phyloP scores from a whole-genome alignment of 495 filamentous ascomycete genomes.

The Antarctomyces pellizariae region DNA sequence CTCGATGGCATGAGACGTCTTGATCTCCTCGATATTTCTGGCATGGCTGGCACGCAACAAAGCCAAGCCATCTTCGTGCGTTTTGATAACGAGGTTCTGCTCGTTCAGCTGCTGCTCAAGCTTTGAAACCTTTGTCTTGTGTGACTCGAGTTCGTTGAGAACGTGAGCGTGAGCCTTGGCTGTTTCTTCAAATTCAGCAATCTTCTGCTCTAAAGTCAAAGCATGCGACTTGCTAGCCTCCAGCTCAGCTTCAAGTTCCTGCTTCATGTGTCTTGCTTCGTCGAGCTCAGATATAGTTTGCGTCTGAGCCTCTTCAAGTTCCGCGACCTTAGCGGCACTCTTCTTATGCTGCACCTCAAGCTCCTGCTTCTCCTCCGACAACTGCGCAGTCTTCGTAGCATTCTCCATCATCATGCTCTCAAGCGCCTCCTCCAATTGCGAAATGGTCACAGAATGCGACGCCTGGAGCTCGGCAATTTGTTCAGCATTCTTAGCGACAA shows the following conservation, averaged over 20 bases:
- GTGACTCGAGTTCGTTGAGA: slow-evolving; percentile 20
- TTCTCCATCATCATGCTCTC: slow-evolving; percentile 12
- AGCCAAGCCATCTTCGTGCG: slow-evolving; percentile 22
- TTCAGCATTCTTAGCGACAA: slow-evolving; percentile 34
- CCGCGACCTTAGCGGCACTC: slow-evolving; percentile 21
- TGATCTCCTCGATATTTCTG: slow-evolving; percentile 24
- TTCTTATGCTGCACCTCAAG: slow-evolving; percentile 21
- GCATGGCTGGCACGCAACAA: slow-evolving; percentile 21
- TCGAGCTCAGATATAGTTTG: not conserved
- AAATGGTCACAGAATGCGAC: slow-evolving; percentile 31
- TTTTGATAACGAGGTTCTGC: slow-evolving; percentile 25
- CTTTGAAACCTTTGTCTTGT: slow-evolving; percentile 28
- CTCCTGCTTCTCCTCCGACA: too few relatives aligned
- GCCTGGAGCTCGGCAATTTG: slow-evolving; percentile 44
- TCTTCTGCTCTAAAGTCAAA: too few relatives aligned
- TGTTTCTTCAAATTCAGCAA: slow-evolving; percentile 9
- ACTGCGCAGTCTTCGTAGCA: too few relatives aligned
- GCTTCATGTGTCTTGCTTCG: not conserved
- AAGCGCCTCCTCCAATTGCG: slow-evolving; percentile 25
- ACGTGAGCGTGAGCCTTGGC: too few relatives aligned
- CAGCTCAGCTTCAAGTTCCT: slow-evolving; percentile 1
- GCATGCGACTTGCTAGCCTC: not conserved
- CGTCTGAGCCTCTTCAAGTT: too few relatives aligned
- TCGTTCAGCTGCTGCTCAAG: slow-evolving; percentile 33
- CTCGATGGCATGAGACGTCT: slow-evolving; percentile 19